Conservation (phyloP, 1,139 yeast genomes). For the Blastobotrys apis region DNA sequence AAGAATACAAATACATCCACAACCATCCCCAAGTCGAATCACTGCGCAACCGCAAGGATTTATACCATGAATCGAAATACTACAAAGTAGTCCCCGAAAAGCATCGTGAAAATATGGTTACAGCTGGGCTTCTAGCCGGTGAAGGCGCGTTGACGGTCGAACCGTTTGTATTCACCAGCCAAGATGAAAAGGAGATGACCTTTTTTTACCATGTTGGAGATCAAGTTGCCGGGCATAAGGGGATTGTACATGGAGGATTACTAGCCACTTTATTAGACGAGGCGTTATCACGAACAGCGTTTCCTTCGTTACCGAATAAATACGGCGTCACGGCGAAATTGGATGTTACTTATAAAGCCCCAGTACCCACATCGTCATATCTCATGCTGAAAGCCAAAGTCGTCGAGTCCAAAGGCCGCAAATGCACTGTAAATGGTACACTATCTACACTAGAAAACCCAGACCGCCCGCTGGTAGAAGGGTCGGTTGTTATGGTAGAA, state of each 20-base stretch:
- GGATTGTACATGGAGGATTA: conserved; percentile 82
- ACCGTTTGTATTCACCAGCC: conserved; percentile 27
- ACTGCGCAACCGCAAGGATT: conserved; percentile 21
- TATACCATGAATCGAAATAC: conserved; percentile 22
- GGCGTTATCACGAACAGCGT: conserved; percentile 80
- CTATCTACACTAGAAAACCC: conserved; percentile 15
- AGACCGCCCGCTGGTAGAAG: conserved; percentile 22
- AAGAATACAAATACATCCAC: conserved; percentile 22
- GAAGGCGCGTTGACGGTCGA: conserved; percentile 28
- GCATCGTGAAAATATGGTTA: conserved; percentile 27
- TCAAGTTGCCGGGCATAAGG: conserved; percentile 58
- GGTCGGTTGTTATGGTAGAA: conserved; percentile 27
- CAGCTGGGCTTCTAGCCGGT: conserved; percentile 28
- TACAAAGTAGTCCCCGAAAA: conserved; percentile 27
- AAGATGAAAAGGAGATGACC: conserved; percentile 21
- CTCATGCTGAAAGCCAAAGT: conserved; percentile 68
- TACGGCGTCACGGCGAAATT: conserved; percentile 83
- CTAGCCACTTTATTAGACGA: conserved; percentile 83
- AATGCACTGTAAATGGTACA: conserved; percentile 64
- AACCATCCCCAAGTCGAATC: conserved; percentile 22
- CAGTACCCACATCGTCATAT: conserved; percentile 60
- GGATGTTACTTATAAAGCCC: conserved; percentile 61
- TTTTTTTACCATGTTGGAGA: conserved; percentile 67
- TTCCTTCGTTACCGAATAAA: conserved; percentile 72
- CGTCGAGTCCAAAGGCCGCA: conserved; percentile 65